A percentile compares a stretch with the other conserved stretches of the same genome.
phyloP scores from a whole-genome alignment of 805 yeast species.

The Ogataea siamensis region DNA sequence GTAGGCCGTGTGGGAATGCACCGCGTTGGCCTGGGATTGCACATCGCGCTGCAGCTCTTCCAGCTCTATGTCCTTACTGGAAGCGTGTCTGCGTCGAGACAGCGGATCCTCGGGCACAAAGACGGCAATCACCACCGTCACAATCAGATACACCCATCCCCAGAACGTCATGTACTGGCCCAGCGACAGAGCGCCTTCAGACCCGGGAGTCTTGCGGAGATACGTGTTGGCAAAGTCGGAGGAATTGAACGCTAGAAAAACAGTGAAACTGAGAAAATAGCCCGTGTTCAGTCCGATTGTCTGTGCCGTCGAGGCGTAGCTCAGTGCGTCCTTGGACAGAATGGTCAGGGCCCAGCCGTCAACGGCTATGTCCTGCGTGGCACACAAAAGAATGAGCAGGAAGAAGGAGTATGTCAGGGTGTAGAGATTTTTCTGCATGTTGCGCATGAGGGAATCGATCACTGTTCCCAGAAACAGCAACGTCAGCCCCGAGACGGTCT shows the following conservation, averaged over 20 bases:
- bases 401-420: constrained; percentile 71
- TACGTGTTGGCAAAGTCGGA: constrained; percentile 90
- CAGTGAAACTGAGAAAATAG: constrained; percentile 86
- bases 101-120: constrained; percentile 73
- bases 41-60: constrained; percentile 21
- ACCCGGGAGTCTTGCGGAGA: constrained; percentile 57
- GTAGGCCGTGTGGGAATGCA: constrained; percentile 28
- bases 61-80: constrained; percentile 25
- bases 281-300: constrained; percentile 94
- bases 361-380: constrained; percentile 97
- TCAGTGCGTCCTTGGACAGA: constrained; percentile 69
- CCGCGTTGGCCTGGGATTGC: constrained; percentile 14
- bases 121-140: constrained; percentile 58
- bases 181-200: constrained; percentile 65
- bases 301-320: constrained; percentile 96
- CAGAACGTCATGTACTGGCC: constrained; percentile 76
- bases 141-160: constrained; percentile 67
- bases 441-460: constrained; percentile 46
- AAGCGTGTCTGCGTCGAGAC: constrained; percentile 32
- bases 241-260: constrained; percentile 85
- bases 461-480: constrained; percentile 61
- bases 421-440: constrained; percentile 48
- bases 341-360: constrained; percentile 98
- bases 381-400: constrained; percentile 78
- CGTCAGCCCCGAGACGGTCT: constrained; percentile 69